Base-by-base conservation (phyloP, 306 rosid species). In the Cucumis sativus region DNA sequence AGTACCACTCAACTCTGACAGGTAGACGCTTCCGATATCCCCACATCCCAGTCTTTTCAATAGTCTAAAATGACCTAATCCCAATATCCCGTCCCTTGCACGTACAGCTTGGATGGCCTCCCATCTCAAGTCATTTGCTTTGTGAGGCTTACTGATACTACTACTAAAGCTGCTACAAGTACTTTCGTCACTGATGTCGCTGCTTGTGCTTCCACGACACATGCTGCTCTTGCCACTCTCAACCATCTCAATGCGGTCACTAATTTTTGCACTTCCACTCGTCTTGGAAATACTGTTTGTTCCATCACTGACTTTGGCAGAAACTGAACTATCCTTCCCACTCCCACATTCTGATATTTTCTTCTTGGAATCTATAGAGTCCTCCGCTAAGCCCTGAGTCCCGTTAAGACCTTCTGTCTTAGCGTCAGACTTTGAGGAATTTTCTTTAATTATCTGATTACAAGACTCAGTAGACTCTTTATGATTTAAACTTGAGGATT, bases 31-130 rank as follows among this genome's bases (percentile, higher is more conserved):
- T 35, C 98, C 98, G 59, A 95, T 95, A 85, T 95, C 98, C 35
- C 98, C 98, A 84, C 98, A 95, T 63, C 98, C 98, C 88, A 95
- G 79, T 87, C 97, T 86, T 88, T 92, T 95, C 57, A 95, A 80
- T 18, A 95, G 89, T 77, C 98, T 85, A 83, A 95, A 95, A 90
- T 95, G 97, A 72, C 84, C 88, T 78, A 95, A 91, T 67, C 98
- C 98, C 85, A 95, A 84, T 5, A 8, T 75, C 72, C 98, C 98
- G 55, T 95, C 98, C 84, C 85, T 89, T 40, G 85, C 72, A 79
- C 98, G 88, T 49, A 95, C 88, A 28, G 85, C 96, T 89, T 92
- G 98, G 72, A 95, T 92, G 57, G 97, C 98, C 80, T 95, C 98
- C 97, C 97, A 95, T 81, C 97, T 85, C 88, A 95, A 30, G 91